phyloP scores from a whole-genome alignment of 495 filamentous ascomycete species.

The Gamarada debralockiae region DNA sequence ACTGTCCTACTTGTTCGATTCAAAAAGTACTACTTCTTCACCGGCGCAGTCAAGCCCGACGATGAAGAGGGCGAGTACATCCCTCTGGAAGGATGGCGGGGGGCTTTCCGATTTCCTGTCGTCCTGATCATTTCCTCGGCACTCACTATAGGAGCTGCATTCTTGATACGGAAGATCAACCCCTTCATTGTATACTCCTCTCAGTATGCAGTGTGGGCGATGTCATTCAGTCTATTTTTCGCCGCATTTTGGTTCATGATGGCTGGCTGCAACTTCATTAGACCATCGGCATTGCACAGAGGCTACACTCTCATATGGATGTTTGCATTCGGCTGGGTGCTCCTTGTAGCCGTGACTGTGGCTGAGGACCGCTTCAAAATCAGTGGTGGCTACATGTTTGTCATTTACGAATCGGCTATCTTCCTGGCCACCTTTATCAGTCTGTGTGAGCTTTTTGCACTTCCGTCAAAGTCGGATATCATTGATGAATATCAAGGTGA shows the following conservation, averaged over 20 bases:
- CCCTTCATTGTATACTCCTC: slow-evolving; percentile 85
- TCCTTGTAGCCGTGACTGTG: slow-evolving; percentile 70
- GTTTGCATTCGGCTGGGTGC: slow-evolving; percentile 66
- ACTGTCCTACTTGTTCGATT: slow-evolving; percentile 60
- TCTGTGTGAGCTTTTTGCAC: slow-evolving; percentile 72
- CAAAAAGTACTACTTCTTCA: slow-evolving; percentile 83
- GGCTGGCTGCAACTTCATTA: slow-evolving; percentile 71
- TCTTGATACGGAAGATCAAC: slow-evolving; percentile 76
- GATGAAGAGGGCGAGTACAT: slow-evolving; percentile 58
- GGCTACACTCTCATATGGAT: slow-evolving; percentile 81
- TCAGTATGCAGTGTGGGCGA: slow-evolving; percentile 73
- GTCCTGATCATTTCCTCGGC: slow-evolving; percentile 66
- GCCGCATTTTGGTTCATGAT: slow-evolving; percentile 81
- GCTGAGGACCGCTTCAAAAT: slow-evolving; percentile 66
- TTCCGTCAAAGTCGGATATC: slow-evolving; percentile 69
- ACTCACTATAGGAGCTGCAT: slow-evolving; percentile 67
- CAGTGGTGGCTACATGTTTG: slow-evolving; percentile 75
- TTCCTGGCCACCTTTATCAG: slow-evolving; percentile 72
- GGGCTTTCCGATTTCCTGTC: slow-evolving; percentile 80
- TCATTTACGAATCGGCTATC: slow-evolving; percentile 71
- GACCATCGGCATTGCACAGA: slow-evolving; percentile 84
- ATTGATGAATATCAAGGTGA: slow-evolving; percentile 44
- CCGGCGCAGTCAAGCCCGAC: slow-evolving; percentile 50
- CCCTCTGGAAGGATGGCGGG: slow-evolving; percentile 69
- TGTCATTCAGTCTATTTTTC: slow-evolving; percentile 81